These are phyloP conservation scores for Trichoderma asperellum DNA, from an alignment of 2,329 filamentous ascomycete genomes.

Conservation along the genomic window DNA sequence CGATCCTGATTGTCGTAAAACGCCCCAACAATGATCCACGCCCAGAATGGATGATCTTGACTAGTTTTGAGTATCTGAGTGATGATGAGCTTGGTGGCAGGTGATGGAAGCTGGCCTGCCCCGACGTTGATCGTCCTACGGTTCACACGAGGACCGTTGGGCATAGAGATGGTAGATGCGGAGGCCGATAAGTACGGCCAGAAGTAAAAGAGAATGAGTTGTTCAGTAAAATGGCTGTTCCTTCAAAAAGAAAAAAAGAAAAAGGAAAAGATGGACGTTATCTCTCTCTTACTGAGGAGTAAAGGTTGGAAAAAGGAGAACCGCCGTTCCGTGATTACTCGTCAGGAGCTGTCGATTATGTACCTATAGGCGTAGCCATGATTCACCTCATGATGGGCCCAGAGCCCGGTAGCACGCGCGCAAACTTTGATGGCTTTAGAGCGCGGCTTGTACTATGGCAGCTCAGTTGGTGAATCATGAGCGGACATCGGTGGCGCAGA, in stretches of 20 bases:
- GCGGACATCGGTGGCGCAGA: not conserved
- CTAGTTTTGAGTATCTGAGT: constrained; percentile 47
- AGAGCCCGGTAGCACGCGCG: not conserved
- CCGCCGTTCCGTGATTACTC: not conserved
- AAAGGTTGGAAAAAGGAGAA: not conserved
- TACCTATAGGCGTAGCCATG: constrained; percentile 13
- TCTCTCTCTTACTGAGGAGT: not conserved
- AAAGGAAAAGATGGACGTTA: not conserved
- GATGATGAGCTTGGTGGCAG: constrained; percentile 52
- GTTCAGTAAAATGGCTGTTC: not conserved
- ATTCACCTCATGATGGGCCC: constrained; percentile 17
- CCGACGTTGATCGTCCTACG: constrained; percentile 38
- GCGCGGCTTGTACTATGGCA: not conserved
- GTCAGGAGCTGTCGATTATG: constrained; percentile 7
- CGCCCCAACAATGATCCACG: constrained; percentile 51
- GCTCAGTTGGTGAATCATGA: constrained; percentile 21
- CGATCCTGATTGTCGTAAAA: constrained; percentile 51
- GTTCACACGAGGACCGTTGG: constrained; percentile 28
- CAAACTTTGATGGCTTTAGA: not conserved
- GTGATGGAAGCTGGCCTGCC: constrained; percentile 45
- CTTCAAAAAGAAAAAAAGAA: constrained; percentile 1
- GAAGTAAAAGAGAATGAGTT: not conserved
- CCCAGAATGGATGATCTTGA: constrained; percentile 45
- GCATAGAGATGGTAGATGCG: constrained; percentile 30
- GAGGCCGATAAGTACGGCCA: not conserved